Percentiles rank a stretch among this genome's conserved stretches.
These are phyloP conservation scores for Kockiozyma suomiensis DNA, from an alignment of 805 yeast genomes.

Conservation along the genomic window DNA sequence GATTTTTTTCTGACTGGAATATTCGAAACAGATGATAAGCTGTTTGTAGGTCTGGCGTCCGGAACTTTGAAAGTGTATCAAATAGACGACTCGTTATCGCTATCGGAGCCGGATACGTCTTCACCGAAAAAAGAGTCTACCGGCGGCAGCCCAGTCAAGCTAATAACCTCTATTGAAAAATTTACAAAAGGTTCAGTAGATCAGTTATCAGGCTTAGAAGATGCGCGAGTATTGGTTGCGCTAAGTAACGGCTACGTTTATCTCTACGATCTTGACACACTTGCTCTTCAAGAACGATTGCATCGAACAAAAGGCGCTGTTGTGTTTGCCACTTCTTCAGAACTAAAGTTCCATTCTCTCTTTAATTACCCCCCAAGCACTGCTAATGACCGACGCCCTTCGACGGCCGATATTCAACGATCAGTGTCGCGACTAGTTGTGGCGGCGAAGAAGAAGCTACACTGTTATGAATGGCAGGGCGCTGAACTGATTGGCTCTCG, in stretches of 20 bases:
- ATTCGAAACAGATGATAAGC: conserved; percentile 27
- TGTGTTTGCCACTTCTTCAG: conserved; percentile 35
- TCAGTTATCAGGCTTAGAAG: conserved; percentile 43
- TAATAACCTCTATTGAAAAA: conserved; percentile 31
- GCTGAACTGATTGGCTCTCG: conserved; percentile 26
- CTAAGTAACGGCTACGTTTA: conserved; percentile 42
- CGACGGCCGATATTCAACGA: conserved; percentile 24
- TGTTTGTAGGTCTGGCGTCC: conserved; percentile 39
- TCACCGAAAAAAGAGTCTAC: not conserved
- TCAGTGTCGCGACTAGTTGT: conserved; percentile 40
- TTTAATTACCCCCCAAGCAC: conserved; percentile 3
- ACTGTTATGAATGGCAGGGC: conserved; percentile 33
- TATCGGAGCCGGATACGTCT: not conserved
- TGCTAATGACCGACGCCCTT: not conserved
- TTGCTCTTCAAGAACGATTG: conserved; percentile 41
- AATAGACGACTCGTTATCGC: conserved; percentile 22
- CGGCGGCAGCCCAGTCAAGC: conserved; percentile 7
- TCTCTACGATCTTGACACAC: conserved; percentile 42
- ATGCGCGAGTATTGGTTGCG: conserved; percentile 42
- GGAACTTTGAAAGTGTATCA: conserved; percentile 39
- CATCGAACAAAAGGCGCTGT: conserved; percentile 44
- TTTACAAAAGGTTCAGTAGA: conserved; percentile 38
- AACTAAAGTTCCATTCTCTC: conserved; percentile 17
- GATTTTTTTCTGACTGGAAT: too few relatives aligned
- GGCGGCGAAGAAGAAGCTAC: conserved; percentile 34